A percentile compares a stretch with the other conserved stretches of the same genome.
Evolutionary conservation across 1,284 basidiomycete species (phyloP).

Genomic region (Cryptococcus floricola): DNA sequence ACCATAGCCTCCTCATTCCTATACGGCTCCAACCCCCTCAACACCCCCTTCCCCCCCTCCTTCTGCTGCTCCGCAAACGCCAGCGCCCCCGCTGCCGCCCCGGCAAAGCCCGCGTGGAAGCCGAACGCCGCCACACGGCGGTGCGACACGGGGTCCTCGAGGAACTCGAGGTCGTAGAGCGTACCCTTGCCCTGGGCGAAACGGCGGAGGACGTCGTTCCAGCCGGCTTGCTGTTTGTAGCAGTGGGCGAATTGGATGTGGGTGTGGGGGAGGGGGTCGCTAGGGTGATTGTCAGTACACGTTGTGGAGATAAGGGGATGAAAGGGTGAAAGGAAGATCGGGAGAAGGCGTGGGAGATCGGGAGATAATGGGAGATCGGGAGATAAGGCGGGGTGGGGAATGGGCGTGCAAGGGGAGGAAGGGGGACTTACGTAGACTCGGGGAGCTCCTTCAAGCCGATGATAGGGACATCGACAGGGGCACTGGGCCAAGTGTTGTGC

Average conservation of each 20-base stretch:
- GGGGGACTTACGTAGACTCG: constrained; percentile 56
- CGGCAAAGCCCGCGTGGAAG: constrained; percentile 97
- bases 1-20: constrained; percentile 79
- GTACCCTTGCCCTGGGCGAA: constrained; percentile 84
- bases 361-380: too few species aligned
- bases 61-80: constrained; percentile 70
- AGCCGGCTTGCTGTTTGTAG: constrained; percentile 95
- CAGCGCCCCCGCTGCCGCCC: constrained; percentile 87
- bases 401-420: neutral
- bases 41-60: constrained; percentile 55
- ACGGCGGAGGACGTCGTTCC: constrained; percentile 80
- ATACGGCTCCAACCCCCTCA: constrained; percentile 74
- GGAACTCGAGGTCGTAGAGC: constrained; percentile 95
- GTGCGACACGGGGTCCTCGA: constrained; percentile 76
- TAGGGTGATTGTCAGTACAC: constrained; percentile 7
- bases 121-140: constrained; percentile 95
- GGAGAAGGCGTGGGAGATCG: neutral
- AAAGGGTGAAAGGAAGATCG: neutral
- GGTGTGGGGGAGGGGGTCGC: constrained; percentile 76
- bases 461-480: constrained; percentile 72
- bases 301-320: neutral
- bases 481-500: constrained; percentile 82
- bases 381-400: neutral
- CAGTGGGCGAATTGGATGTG: constrained; percentile 99
- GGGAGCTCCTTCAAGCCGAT: constrained; percentile 96